Conservation (phyloP, 2,329 filamentous ascomycete genomes). For the Colletotrichum limetticola region DNA sequence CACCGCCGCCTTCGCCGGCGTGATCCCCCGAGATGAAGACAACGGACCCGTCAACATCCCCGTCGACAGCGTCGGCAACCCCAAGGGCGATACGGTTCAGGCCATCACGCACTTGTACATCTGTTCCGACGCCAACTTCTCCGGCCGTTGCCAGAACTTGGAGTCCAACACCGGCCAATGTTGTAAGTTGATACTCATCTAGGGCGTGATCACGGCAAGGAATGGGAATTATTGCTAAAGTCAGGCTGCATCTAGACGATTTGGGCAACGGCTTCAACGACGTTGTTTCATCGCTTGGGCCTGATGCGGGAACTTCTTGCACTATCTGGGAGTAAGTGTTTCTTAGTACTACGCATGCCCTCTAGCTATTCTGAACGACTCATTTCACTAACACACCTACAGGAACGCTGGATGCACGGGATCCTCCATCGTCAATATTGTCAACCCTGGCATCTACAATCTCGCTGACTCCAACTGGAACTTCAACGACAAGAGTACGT, state of each 20-base stretch:
- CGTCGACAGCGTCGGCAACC: neutral
- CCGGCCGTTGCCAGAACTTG: neutral
- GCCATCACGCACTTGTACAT: neutral
- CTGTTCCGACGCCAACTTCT: neutral
- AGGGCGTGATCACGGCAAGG: too few species aligned
- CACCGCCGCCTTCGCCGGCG: neutral
- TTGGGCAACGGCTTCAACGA: neutral
- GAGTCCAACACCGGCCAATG: neutral
- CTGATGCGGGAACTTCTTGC: neutral
- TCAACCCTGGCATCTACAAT: slow-evolving; percentile 8
- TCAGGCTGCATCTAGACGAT: neutral
- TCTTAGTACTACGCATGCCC: neutral
- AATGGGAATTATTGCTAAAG: too few species aligned
- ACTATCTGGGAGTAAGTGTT: neutral
- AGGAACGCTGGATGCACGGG: neutral
- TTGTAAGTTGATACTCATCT: neutral
- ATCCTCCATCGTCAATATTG: neutral
- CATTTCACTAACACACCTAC: neutral
- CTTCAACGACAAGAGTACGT: slow-evolving; percentile 8
- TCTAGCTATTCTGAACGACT: neutral
- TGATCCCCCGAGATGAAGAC: neutral
- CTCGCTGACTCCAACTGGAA: neutral
- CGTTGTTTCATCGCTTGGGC: neutral
- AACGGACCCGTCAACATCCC: neutral
- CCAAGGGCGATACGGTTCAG: neutral